phyloP scores from a whole-genome alignment of 2,329 filamentous ascomycete genomes.

The Fonsecaea pugnacius region DNA sequence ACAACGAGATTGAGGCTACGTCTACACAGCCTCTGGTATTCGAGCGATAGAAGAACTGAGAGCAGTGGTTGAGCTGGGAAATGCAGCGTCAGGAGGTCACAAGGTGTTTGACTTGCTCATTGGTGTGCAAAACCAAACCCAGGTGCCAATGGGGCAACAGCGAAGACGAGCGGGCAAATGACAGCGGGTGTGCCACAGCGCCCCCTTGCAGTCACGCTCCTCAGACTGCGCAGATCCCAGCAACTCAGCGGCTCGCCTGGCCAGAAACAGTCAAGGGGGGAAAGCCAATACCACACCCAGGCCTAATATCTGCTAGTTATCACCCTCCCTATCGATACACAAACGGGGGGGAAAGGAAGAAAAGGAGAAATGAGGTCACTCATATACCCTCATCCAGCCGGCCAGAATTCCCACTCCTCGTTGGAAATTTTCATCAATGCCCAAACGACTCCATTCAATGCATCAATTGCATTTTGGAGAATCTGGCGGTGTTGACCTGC shows the following conservation, averaged over 20 bases:
- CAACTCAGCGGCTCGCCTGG: conserved; percentile 17
- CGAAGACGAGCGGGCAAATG: conserved; percentile 7
- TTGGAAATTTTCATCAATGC: conserved; percentile 20
- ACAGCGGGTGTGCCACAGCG: conserved; percentile 8
- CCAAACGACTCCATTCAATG: conserved; percentile 24
- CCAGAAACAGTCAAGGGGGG: conserved; percentile 16
- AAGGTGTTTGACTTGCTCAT: conserved; percentile 25
- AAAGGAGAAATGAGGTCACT: conserved; percentile 21
- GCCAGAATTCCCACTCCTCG: conserved; percentile 5
- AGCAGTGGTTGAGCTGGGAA: conserved; percentile 1
- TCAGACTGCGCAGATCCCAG: conserved; percentile 13
- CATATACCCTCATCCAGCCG: conserved; percentile 10
- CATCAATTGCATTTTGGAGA: conserved; percentile 23
- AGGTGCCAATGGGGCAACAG: conserved; percentile 14
- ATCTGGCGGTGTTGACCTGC: conserved; percentile 27
- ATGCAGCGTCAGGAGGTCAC: conserved; percentile 34
- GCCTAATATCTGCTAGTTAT: conserved; percentile 25
- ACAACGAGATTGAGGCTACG: conserved; percentile 18
- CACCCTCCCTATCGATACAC: conserved; percentile 33
- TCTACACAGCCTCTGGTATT: conserved; percentile 26
- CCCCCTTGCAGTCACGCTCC: conserved; percentile 13
- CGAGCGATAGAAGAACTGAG: conserved; percentile 20
- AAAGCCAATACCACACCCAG: conserved; percentile 6
- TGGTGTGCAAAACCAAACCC: conserved; percentile 17
- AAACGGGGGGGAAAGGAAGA: conserved; percentile 11